These are phyloP conservation scores for Yamadazyma pseudoaaseri DNA, from an alignment of 1,139 yeast genomes.

Conservation along the genomic window DNA sequence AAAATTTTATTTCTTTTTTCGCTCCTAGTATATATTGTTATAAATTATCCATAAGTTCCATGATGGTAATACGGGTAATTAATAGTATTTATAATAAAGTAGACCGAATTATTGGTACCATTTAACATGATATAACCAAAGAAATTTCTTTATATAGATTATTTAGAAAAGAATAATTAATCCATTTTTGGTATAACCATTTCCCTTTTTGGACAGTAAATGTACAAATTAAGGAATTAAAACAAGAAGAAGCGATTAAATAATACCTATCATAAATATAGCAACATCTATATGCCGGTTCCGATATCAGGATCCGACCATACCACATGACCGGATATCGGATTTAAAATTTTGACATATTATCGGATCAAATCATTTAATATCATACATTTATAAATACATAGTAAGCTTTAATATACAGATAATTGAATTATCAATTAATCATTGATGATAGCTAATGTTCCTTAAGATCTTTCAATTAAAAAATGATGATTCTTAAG, in stretches of 20 bases:
- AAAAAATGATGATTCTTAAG: not conserved
- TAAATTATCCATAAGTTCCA: too few relatives aligned
- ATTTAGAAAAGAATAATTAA: too few relatives aligned
- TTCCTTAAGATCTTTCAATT: not conserved
- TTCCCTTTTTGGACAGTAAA: not conserved
- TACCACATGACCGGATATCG: not conserved
- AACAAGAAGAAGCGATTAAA: not conserved
- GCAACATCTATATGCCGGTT: too few relatives aligned
- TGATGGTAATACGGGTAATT: too few relatives aligned
- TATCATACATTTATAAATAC: not conserved
- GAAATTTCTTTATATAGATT: too few relatives aligned
- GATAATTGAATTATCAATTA: conserved; percentile 3
- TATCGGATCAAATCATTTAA: not conserved
- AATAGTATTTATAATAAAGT: too few relatives aligned
- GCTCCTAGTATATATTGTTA: too few relatives aligned
- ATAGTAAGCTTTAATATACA: conserved; percentile 1
- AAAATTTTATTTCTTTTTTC: too few relatives aligned
- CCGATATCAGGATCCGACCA: too few relatives aligned
- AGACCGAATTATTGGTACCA: too few relatives aligned
- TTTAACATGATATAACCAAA: too few relatives aligned
- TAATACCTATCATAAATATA: not conserved
- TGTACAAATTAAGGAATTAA: not conserved
- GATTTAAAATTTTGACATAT: not conserved
- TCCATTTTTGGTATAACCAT: too few relatives aligned
- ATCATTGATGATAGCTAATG: conserved; percentile 1